These are phyloP conservation scores for Effrenium voratum DNA, from an alignment of 73 alveolate species.

Conservation along the genomic window DNA sequence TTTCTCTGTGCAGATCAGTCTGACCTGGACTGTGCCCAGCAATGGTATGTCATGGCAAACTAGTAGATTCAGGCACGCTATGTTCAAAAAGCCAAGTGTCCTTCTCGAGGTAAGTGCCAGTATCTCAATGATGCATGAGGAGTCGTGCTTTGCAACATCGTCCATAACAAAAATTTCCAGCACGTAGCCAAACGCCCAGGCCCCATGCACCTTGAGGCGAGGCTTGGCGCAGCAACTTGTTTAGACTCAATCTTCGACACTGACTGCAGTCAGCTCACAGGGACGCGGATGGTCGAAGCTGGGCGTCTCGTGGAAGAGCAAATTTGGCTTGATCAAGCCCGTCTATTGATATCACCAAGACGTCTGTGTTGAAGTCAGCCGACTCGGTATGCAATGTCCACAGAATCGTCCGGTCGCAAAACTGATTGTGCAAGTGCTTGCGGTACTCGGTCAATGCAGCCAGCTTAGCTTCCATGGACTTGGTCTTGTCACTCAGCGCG, in stretches of 20 bases:
- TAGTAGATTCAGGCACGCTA: no score
- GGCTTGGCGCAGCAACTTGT: background rate
- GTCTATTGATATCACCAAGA: background rate
- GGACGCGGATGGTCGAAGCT: background rate
- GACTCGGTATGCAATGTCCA: conserved; percentile 15
- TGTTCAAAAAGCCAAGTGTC: conserved; percentile 20
- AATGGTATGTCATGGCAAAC: no score
- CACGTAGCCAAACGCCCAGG: conserved; percentile 25
- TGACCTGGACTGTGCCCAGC: no score
- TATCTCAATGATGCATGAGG: background rate
- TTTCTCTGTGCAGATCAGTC: no score
- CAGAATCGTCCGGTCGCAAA: background rate
- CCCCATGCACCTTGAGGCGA: conserved; percentile 33
- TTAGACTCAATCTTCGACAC: background rate
- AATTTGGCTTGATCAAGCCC: conserved; percentile 68
- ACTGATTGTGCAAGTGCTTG: background rate
- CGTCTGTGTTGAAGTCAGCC: background rate
- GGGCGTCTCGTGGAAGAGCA: conserved; percentile 4
- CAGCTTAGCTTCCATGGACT: conserved; percentile 1
- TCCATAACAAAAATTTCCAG: background rate
- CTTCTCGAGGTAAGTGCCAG: background rate
- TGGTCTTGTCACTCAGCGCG: background rate
- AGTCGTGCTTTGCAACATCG: conserved; percentile 22
- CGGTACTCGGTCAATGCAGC: background rate
- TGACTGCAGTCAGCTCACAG: background rate